Percentiles rank a stretch among this genome's conserved stretches.
phyloP scores from a whole-genome alignment of 352 stramenopile species.

The Phytopythium oedochilum region DNA sequence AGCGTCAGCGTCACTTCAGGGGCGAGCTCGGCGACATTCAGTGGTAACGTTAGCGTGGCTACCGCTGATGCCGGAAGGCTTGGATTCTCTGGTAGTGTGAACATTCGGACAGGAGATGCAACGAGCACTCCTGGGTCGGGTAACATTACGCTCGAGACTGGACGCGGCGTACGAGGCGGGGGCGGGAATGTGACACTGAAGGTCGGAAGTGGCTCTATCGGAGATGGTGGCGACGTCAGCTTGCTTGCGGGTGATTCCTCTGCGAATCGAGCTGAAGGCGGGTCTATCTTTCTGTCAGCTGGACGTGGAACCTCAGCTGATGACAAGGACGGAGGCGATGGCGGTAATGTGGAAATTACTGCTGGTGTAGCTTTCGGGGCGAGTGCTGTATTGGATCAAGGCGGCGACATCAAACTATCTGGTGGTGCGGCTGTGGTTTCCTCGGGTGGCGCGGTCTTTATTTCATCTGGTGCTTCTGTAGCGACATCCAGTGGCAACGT shows the following conservation, averaged over 20 bases:
- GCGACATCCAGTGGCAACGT: constrained; percentile 40
- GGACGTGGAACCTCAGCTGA: constrained; percentile 39
- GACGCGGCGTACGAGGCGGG: constrained; percentile 33
- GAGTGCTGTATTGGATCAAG: constrained; percentile 31
- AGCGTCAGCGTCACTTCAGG: constrained; percentile 48
- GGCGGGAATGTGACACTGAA: constrained; percentile 59
- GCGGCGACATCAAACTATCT: constrained; percentile 27
- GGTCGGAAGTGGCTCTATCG: constrained; percentile 34
- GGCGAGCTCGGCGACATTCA: constrained; percentile 44
- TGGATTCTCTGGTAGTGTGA: constrained; percentile 68
- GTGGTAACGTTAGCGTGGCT: constrained; percentile 34
- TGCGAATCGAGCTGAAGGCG: constrained; percentile 31
- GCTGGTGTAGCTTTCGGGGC: constrained; percentile 38
- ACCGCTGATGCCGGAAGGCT: constrained; percentile 55
- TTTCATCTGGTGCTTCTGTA: constrained; percentile 35
- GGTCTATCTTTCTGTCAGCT: constrained; percentile 36
- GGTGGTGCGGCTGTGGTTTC: constrained; percentile 35
- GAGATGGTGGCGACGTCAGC: constrained; percentile 48
- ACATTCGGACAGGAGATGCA: constrained; percentile 57
- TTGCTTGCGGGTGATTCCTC: constrained; percentile 40
- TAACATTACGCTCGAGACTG: constrained; percentile 64
- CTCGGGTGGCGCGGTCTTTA: constrained; percentile 34
- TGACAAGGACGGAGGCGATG: constrained; percentile 53
- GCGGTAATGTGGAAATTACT: constrained; percentile 40
- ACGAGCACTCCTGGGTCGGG: constrained; percentile 45